A percentile compares a stretch with the other conserved stretches of the same genome.
Evolutionary conservation across 768 basidiomycete genomes (phyloP).

Genomic region (Mycena metata): DNA sequence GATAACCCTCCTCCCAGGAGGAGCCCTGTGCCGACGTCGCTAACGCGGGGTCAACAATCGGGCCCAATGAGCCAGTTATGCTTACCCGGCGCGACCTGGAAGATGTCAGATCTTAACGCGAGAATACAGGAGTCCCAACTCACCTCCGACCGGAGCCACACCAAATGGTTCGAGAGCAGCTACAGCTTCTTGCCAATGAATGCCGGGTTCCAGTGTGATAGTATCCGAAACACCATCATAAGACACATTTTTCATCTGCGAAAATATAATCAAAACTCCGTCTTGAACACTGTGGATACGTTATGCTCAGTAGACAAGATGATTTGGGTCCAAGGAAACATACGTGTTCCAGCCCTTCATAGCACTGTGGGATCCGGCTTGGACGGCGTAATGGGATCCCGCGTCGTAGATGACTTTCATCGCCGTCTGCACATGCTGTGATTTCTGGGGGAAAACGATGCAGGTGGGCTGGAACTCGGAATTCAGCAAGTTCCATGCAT

Average conservation of each 20-base stretch:
- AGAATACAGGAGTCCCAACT: background rate
- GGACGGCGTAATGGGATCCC: conserved; percentile 39
- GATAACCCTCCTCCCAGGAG: conserved; percentile 60
- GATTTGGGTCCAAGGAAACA: background rate
- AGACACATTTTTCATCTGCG: conserved; percentile 42
- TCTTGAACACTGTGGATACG: conserved; percentile 44
- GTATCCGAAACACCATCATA: conserved; percentile 53
- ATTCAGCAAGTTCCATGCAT: conserved; percentile 40
- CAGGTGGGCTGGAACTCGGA: conserved; percentile 36
- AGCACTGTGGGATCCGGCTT: conserved; percentile 43
- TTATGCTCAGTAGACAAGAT: background rate
- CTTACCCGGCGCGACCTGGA: conserved; percentile 35
- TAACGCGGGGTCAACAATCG: conserved; percentile 26
- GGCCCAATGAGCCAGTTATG: no score
- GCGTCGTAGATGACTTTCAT: conserved; percentile 41
- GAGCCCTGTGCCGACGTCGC: conserved; percentile 59
- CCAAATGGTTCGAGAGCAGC: conserved; percentile 51
- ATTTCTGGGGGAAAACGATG: conserved; percentile 38
- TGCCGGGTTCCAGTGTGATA: conserved; percentile 57
- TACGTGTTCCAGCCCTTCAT: conserved; percentile 44
- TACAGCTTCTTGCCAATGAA: conserved; percentile 58
- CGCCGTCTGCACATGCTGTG: conserved; percentile 37
- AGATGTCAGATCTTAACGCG: background rate
- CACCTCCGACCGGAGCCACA: conserved; percentile 57
- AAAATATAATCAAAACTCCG: conserved; percentile 42